phyloP scores from a whole-genome alignment of 169 alveolate species.

The Babesia gibsoni region DNA sequence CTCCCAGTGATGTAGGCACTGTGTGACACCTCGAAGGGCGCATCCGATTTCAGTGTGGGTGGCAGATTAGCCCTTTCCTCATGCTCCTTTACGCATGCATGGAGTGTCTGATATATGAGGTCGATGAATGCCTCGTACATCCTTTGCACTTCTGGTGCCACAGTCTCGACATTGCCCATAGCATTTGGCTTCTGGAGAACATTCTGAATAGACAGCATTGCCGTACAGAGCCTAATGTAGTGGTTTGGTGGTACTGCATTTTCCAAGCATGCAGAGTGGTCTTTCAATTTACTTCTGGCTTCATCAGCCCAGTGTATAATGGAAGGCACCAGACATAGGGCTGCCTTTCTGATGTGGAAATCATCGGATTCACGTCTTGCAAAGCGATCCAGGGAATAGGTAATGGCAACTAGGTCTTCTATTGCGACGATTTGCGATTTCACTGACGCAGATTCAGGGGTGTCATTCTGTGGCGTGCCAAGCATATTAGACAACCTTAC shows the following conservation, averaged over 20 bases:
- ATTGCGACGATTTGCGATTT: neutral
- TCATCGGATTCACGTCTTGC: slow-evolving; percentile 1
- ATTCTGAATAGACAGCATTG: neutral
- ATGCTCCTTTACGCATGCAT: neutral
- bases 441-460: neutral
- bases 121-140: neutral
- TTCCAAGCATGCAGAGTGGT: neutral
- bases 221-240: slow-evolving; percentile 25
- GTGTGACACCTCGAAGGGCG: slow-evolving; percentile 1
- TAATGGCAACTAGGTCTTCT: neutral
- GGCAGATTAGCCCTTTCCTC: neutral
- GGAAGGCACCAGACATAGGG: neutral
- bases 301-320: slow-evolving; percentile 7
- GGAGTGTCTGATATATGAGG: neutral
- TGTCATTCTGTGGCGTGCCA: no score
- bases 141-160: neutral
- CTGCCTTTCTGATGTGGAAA: neutral
- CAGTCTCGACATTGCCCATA: neutral
- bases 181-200: neutral
- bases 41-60: neutral
- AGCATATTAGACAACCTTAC: slow-evolving; percentile 9
- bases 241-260: slow-evolving; percentile 1
- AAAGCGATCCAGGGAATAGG: slow-evolving; percentile 4
- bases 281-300: neutral
- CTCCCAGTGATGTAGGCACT: slow-evolving; percentile 9